These are phyloP conservation scores for Pochonia chlamydosporia DNA, from an alignment of 2,329 filamentous ascomycete species.

Conservation along the genomic window DNA sequence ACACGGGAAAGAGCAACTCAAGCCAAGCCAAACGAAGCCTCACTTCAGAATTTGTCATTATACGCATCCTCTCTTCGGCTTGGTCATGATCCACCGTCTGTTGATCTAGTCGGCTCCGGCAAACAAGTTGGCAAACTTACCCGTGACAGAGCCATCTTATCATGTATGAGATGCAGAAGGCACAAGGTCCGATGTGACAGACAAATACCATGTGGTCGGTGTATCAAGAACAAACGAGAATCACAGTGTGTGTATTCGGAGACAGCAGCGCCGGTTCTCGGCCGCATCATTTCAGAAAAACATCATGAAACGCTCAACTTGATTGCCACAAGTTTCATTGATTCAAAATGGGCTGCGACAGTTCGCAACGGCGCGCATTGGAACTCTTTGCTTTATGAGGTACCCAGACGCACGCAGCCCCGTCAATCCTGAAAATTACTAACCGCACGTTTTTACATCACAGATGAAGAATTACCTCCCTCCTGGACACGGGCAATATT, in stretches of 20 bases:
- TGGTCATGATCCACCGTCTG: too few relatives aligned
- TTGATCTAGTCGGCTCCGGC: too few relatives aligned
- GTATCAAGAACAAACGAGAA: slow-evolving; percentile 6
- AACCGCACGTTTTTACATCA: too few relatives aligned
- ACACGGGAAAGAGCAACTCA: too few relatives aligned
- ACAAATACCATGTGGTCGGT: slow-evolving; percentile 6
- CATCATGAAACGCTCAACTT: slow-evolving; percentile 1
- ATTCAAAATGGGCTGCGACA: slow-evolving; percentile 4
- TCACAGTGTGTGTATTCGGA: slow-evolving; percentile 6
- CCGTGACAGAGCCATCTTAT: slow-evolving; percentile 8
- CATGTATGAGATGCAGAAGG: slow-evolving; percentile 6
- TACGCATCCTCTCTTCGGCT: too few relatives aligned
- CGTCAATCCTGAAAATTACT: too few relatives aligned
- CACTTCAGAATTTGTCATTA: too few relatives aligned
- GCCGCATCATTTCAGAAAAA: background rate
- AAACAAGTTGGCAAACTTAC: background rate
- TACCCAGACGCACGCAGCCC: too few relatives aligned
- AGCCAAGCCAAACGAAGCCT: too few relatives aligned
- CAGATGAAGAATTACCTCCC: background rate
- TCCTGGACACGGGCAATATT: background rate
- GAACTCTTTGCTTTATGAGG: too few relatives aligned
- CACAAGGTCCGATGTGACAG: slow-evolving; percentile 8
- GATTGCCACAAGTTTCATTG: slow-evolving; percentile 7
- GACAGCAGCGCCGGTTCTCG: background rate
- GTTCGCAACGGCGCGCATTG: slow-evolving; percentile 4